These are phyloP conservation scores for Mytilinidion resinicola DNA, from an alignment of 495 filamentous ascomycete species.

Conservation along the genomic window DNA sequence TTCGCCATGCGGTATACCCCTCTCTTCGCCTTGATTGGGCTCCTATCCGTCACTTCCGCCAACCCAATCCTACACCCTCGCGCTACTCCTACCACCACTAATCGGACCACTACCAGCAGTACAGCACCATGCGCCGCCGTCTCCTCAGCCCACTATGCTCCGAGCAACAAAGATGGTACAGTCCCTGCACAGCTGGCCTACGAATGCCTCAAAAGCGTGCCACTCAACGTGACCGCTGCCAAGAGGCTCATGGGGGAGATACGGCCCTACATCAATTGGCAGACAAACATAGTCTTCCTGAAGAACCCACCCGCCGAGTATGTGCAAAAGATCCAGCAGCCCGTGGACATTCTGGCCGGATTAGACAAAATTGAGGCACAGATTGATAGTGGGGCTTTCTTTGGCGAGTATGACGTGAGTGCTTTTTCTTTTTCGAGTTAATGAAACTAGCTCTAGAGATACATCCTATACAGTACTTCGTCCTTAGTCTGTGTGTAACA, in stretches of 20 bases:
- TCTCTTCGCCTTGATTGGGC: neutral
- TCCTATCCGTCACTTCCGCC: neutral
- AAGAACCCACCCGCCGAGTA: slow-evolving; percentile 34
- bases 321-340: slow-evolving; percentile 28
- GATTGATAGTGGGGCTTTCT: slow-evolving; percentile 21
- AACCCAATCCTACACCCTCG: neutral
- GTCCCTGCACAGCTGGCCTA: slow-evolving; percentile 24
- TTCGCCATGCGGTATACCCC: neutral
- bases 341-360: slow-evolving; percentile 28
- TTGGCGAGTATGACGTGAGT: slow-evolving; percentile 25
- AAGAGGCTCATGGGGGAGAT: slow-evolving; percentile 24
- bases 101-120: neutral
- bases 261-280: slow-evolving; percentile 32
- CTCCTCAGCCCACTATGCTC: slow-evolving; percentile 8
- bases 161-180: neutral
- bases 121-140: slow-evolving; percentile 14
- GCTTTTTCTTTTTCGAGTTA: neutral
- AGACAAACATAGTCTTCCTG: slow-evolving; percentile 29
- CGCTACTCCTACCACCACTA: neutral
- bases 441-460: neutral
- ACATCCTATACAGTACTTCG: neutral
- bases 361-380: slow-evolving; percentile 25
- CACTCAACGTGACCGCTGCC: slow-evolving; percentile 21
- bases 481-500: neutral
- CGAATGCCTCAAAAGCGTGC: slow-evolving; percentile 26